Conservation (phyloP, 768 basidiomycete genomes). For the Russula sp. region DNA sequence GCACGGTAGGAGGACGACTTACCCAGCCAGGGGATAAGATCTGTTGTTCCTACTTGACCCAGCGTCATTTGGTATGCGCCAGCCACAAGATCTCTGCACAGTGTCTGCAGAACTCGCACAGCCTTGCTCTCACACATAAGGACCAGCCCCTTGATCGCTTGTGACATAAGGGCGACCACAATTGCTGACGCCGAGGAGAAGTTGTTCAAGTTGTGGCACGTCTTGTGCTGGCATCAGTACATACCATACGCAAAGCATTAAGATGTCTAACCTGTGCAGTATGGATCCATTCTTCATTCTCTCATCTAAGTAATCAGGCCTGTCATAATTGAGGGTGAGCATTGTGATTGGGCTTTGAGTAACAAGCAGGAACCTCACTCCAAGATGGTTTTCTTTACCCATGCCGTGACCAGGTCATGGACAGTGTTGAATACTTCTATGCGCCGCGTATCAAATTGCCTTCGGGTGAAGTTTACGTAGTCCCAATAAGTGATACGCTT, state of each 20-base stretch:
- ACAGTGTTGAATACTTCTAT: conserved; percentile 7
- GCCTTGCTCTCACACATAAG: conserved; percentile 14
- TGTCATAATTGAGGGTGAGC: neutral
- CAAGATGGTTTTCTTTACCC: conserved; percentile 8
- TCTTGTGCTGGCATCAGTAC: neutral
- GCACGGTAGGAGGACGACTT: neutral
- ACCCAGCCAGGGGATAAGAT: conserved; percentile 16
- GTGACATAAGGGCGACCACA: conserved; percentile 4
- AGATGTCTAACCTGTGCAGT: conserved; percentile 10
- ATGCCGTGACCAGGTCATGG: conserved; percentile 6
- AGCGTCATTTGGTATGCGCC: neutral
- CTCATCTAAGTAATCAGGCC: neutral
- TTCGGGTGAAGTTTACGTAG: conserved; percentile 11
- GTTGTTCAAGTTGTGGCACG: conserved; percentile 8
- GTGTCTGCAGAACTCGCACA: neutral
- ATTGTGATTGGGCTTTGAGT: neutral
- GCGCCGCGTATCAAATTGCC: neutral
- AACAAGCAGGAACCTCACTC: neutral
- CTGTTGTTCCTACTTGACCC: neutral
- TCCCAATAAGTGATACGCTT: conserved; percentile 17
- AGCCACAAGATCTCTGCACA: neutral
- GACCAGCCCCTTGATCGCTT: neutral
- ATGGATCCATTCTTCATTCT: conserved; percentile 11
- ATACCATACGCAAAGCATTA: neutral
- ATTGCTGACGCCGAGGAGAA: conserved; percentile 14